These are phyloP conservation scores for Torulaspora pretoriensis DNA, from an alignment of 1,139 yeast genomes.

Conservation along the genomic window DNA sequence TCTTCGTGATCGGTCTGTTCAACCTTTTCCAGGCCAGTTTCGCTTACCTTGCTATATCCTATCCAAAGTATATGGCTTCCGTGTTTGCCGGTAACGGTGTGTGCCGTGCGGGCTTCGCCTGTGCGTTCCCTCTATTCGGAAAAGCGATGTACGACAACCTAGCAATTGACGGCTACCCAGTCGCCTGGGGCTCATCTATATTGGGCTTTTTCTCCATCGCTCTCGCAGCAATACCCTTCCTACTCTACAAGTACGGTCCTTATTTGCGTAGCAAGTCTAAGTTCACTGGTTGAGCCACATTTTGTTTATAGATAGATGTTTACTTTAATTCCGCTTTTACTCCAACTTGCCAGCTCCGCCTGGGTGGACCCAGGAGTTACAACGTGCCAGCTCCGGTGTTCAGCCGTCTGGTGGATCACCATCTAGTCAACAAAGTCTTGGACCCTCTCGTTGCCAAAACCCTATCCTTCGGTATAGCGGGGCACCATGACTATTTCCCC, in stretches of 20 bases:
- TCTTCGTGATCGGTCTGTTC: conserved; percentile 41
- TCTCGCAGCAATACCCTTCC: conserved; percentile 47
- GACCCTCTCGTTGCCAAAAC: not conserved
- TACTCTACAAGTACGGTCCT: conserved; percentile 49
- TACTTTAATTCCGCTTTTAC: not conserved
- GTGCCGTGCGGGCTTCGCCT: conserved; percentile 51
- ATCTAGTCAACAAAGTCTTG: not conserved
- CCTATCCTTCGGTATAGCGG: not conserved
- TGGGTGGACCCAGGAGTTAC: no score
- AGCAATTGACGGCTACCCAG: conserved; percentile 46
- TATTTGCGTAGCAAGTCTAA: conserved; percentile 46
- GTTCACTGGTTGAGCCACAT: conserved; percentile 35
- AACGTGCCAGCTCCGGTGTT: not conserved
- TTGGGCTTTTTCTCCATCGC: conserved; percentile 43
- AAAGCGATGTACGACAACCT: conserved; percentile 47
- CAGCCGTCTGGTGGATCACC: not conserved
- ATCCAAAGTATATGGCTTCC: conserved; percentile 48
- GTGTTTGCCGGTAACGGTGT: conserved; percentile 57
- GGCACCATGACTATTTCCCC: not conserved
- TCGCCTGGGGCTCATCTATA: conserved; percentile 53
- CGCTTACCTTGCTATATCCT: conserved; percentile 35
- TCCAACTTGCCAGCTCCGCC: not conserved
- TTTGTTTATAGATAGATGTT: not conserved
- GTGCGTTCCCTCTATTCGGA: conserved; percentile 62
- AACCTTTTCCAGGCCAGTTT: conserved; percentile 40